These are phyloP conservation scores for Hypoxylon perforatum DNA, from an alignment of 495 filamentous ascomycete species.

Conservation along the genomic window DNA sequence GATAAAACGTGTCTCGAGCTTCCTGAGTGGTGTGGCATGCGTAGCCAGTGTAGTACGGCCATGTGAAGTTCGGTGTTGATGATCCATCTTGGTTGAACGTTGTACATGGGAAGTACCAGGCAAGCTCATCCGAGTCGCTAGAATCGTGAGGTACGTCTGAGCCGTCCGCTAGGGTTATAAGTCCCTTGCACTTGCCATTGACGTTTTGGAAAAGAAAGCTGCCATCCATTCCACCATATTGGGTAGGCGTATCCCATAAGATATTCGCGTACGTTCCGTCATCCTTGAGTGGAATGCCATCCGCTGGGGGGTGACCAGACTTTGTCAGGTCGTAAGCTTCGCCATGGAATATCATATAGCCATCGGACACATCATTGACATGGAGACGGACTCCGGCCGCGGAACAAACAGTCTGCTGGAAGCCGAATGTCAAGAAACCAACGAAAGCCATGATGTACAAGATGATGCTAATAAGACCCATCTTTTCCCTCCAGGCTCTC, in stretches of 20 bases:
- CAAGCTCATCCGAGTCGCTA: constrained; percentile 71
- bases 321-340: constrained; percentile 80
- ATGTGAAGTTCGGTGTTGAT: constrained; percentile 75
- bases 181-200: constrained; percentile 93
- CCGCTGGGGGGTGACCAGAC: constrained; percentile 80
- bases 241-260: constrained; percentile 82
- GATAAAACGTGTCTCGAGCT: constrained; percentile 82
- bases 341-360: constrained; percentile 97
- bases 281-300: constrained; percentile 72
- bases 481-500: constrained; percentile 98
- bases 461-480: constrained; percentile 95
- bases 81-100: constrained; percentile 96
- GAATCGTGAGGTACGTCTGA: constrained; percentile 84
- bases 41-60: constrained; percentile 76
- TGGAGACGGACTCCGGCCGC: constrained; percentile 73
- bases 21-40: constrained; percentile 82
- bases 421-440: constrained; percentile 96
- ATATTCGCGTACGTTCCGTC: constrained; percentile 71
- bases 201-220: constrained; percentile 99
- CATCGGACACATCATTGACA: constrained; percentile 79
- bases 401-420: constrained; percentile 88
- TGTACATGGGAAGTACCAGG: constrained; percentile 97
- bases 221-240: constrained; percentile 87
- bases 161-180: constrained; percentile 76
- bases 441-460: constrained; percentile 87